A percentile compares a stretch with the other conserved stretches of the same genome.
phyloP scores from a whole-genome alignment of 495 filamentous ascomycete genomes.

The Hypoxylon crocopeplum region DNA sequence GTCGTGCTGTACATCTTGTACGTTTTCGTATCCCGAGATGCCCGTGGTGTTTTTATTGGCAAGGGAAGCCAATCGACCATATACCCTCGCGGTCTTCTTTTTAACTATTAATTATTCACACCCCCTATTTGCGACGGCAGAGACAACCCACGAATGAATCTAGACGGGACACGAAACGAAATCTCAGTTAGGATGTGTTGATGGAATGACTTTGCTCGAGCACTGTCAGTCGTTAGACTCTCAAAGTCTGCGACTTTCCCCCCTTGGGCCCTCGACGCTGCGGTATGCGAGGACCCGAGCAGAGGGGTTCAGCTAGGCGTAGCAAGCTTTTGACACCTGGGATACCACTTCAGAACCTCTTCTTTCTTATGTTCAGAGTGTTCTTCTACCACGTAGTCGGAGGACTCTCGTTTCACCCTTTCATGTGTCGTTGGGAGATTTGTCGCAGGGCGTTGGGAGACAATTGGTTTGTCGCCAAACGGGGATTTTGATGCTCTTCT shows the following conservation, averaged over 20 bases:
- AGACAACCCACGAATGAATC: constrained; percentile 29
- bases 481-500: constrained; percentile 5
- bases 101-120: constrained; percentile 21
- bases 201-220: constrained; percentile 23
- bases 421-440: background rate
- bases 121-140: constrained; percentile 12
- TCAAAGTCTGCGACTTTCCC: too few relatives aligned
- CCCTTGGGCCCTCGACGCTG: constrained; percentile 8
- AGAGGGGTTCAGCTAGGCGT: constrained; percentile 23
- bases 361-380: constrained; percentile 1
- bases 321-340: constrained; percentile 28
- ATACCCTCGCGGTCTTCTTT: constrained; percentile 19
- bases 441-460: constrained; percentile 14
- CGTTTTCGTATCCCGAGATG: constrained; percentile 10
- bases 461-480: constrained; percentile 18
- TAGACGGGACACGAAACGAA: constrained; percentile 33
- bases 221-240: constrained; percentile 15
- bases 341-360: constrained; percentile 34
- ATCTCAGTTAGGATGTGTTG: constrained; percentile 30
- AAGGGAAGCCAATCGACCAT: constrained; percentile 10
- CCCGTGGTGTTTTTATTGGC: constrained; percentile 7
- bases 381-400: background rate
- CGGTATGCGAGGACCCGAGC: constrained; percentile 6
- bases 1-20: constrained; percentile 6
- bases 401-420: background rate